phyloP scores from a whole-genome alignment of 345 rosid genomes.

The Triadica sebifera region DNA sequence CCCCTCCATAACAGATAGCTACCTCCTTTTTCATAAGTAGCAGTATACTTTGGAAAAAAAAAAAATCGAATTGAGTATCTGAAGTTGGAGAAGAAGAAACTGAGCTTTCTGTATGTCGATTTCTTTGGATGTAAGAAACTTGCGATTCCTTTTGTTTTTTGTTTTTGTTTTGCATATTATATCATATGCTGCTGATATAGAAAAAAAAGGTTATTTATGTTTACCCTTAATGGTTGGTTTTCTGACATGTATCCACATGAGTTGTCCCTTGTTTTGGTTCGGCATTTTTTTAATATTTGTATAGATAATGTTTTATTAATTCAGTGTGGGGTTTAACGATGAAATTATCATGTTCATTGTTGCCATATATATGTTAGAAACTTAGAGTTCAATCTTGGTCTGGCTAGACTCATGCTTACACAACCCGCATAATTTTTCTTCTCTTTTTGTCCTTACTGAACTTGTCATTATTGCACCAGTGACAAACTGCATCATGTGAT shows the following conservation, averaged over 20 bases:
- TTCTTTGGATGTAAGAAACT: too few relatives aligned
- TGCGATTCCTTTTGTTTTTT: not conserved
- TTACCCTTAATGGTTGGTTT: not conserved
- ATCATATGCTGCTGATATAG: not conserved
- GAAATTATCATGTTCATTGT: constrained; percentile 5
- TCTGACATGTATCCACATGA: constrained; percentile 31
- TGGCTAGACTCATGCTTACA: not conserved
- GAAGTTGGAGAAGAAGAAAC: not conserved
- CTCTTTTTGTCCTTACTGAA: not conserved
- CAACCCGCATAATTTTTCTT: not conserved
- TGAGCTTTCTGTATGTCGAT: not conserved
- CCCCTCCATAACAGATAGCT: constrained; percentile 44
- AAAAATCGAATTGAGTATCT: not conserved
- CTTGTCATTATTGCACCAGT: too few relatives aligned
- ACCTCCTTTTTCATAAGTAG: not conserved
- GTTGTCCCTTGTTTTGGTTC: constrained; percentile 26
- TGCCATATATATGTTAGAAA: too few relatives aligned
- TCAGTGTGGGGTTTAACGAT: too few relatives aligned
- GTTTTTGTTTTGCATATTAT: not conserved
- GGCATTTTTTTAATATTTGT: not conserved
- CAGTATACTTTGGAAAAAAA: too few relatives aligned
- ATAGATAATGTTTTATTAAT: not conserved
- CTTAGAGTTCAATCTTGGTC: not conserved
- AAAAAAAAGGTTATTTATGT: not conserved
- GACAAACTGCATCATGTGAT: too few relatives aligned